Percentiles rank a stretch among this genome's conserved stretches.
Conservation (phyloP, 352 stramenopile genomes). For the Phytophthora quininea region DNA sequence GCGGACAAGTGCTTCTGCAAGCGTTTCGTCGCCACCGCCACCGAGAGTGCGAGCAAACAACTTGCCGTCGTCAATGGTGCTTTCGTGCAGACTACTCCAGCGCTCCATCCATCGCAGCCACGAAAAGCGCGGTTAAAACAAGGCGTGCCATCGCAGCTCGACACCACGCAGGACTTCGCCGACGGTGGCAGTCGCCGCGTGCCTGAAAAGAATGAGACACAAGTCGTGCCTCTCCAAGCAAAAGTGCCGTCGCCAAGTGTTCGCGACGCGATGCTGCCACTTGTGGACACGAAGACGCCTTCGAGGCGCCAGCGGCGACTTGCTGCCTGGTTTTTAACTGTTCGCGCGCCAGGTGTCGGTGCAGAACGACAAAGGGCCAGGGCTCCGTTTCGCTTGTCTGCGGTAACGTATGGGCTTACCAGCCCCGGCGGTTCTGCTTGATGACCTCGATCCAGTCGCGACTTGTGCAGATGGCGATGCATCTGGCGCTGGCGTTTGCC, state of each 20-base stretch:
- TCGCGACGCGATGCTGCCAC: slow-evolving; percentile 15
- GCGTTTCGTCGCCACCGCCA: too few relatives aligned
- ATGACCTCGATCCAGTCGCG: slow-evolving; percentile 33
- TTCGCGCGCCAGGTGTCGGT: neutral
- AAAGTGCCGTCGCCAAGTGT: slow-evolving; percentile 14
- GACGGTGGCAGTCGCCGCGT: too few relatives aligned
- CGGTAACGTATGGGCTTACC: slow-evolving; percentile 6
- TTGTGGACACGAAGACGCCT: slow-evolving; percentile 12
- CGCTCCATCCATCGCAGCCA: too few relatives aligned
- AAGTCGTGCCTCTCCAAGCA: neutral
- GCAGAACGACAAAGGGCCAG: slow-evolving; percentile 5
- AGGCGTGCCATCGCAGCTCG: too few relatives aligned
- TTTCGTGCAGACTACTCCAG: too few relatives aligned
- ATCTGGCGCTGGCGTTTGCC: slow-evolving; percentile 26
- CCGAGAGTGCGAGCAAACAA: too few relatives aligned
- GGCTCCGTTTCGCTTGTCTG: slow-evolving; percentile 5
- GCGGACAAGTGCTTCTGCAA: too few relatives aligned
- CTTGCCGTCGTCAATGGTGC: too few relatives aligned
- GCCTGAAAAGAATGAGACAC: slow-evolving; percentile 1
- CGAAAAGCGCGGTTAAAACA: too few relatives aligned
- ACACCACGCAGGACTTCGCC: too few relatives aligned
- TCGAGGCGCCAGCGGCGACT: neutral
- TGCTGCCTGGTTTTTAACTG: too few relatives aligned
- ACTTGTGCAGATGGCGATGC: slow-evolving; percentile 12
- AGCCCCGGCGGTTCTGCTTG: slow-evolving; percentile 23